Base-by-base conservation (phyloP, 1,284 basidiomycete genomes). In the Ustilago sp. region DNA sequence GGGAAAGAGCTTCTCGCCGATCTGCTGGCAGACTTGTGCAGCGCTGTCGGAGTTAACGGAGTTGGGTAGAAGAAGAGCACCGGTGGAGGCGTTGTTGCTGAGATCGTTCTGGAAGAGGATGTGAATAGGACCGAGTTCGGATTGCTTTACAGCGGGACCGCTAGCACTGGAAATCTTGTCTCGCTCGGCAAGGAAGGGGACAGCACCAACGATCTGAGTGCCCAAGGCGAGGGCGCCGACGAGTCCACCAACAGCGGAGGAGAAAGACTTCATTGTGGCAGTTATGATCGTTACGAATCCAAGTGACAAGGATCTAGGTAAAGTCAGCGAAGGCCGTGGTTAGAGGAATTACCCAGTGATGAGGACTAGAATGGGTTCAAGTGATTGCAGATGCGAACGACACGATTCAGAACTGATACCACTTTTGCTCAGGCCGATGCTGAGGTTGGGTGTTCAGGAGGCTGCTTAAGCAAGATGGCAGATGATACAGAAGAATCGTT, bases 91-190 rank as follows among this genome's bases (percentile, higher is more conserved):
- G 41, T 69, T 71, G 50, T 28, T 63, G 59, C 68, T 68, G 31
- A 82, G 74, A 51, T 82, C 80, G 47, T 82, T 82, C 60, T 80
- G 79, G 48, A 55, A 74, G 45, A 82, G 79, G 56, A 80, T 68
- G 28, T 79, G 69, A 41, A 73, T 59, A 31, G 75, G 62, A 4
- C 74, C 74, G 19, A 76, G 38, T 17, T 66, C 56, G 23, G 65
- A 45, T 31, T 72, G 69, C 9, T 41, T 55, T 13, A 56, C 55
- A 13, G 54, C 60, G 11, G 39, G 15, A 15, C 32, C 32, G 43
- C 8, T 36, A 6, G 48, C n/a, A 50, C 43, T 53, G 19, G 41
- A 43, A 36, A 48, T 34, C 23, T 48, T 41, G 39, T 55, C 32
- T 3, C 43, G 61, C 15, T 58, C 58, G 6, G 53, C 11, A 4